Base-by-base conservation (phyloP, 306 rosid species). In the Castanea sativa region DNA sequence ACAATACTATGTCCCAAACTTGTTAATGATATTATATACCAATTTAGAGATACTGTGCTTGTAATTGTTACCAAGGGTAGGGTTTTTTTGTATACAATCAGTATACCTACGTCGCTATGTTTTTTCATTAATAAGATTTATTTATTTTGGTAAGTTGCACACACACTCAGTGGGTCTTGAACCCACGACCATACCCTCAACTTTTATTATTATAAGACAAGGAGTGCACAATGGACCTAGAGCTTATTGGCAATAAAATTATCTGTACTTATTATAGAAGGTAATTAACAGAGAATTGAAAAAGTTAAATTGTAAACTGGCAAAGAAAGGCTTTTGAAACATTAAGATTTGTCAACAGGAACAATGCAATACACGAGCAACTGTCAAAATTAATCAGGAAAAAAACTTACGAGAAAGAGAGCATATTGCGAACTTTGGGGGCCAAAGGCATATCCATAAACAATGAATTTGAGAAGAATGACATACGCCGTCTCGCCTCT, bases 351-450 rank as follows among this genome's bases (percentile, higher is more conserved):
- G 75, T 73, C 64, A 69, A 63, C 63, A 52, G 75, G 68, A 73
- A 72, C 71, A 23, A 77, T 52, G 71, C 32, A 55, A 4, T 27
- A 32, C 6, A 6, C 52, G 20, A 75, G 41, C 61, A 32, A 63
- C 20, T 30, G 7, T 57, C 10, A 55, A n/a, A 65, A 25, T 11
- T 18, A 3, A 7, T 25, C 32, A 41, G 1, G 23, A 59, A 60
- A 79, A 71, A 58, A 64, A 20, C 99, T 88, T 92, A 95, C 99
- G 99, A 92, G 96, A 95, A 95, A 51, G 99, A 95, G 65, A 95
- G 99, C 99, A 95, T 95, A 80, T 95, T 93, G 83, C 94, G 97
- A 79, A 95, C 98, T 95, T 93, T 95, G 69, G 99, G 99, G 41
- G 99, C 90, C 49, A 89, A 67, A 83, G 96, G 99, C 99, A 95